These are phyloP conservation scores for Chaetoscypha palmicola DNA, from an alignment of 2,329 filamentous ascomycete species.

Conservation along the genomic window DNA sequence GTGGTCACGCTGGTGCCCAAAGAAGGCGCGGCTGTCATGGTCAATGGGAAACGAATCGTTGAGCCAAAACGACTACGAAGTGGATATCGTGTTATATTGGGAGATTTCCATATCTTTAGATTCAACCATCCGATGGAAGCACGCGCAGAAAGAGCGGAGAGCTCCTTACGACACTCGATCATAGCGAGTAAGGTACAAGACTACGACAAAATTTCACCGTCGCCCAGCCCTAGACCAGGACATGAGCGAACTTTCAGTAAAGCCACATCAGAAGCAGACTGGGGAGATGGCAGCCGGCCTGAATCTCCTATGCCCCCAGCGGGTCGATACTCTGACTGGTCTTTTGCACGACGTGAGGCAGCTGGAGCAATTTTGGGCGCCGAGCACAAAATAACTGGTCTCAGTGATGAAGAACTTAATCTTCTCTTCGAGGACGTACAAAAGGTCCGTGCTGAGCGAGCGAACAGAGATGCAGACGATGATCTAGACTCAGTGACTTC, in stretches of 20 bases:
- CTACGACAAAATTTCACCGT: constrained; percentile 52
- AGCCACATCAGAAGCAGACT: constrained; percentile 68
- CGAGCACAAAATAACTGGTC: constrained; percentile 82
- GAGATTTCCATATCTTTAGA: constrained; percentile 97
- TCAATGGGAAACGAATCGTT: constrained; percentile 85
- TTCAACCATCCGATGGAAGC: constrained; percentile 98
- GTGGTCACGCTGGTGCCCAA: constrained; percentile 84
- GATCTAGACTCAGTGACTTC: constrained; percentile 86
- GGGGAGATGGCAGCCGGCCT: constrained; percentile 63
- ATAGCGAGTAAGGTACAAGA: constrained; percentile 54
- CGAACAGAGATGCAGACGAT: constrained; percentile 73
- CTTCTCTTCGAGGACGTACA: constrained; percentile 91
- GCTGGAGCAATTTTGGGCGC: constrained; percentile 81
- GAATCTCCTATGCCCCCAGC: constrained; percentile 69
- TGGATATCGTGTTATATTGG: constrained; percentile 89
- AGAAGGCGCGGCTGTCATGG: constrained; percentile 95
- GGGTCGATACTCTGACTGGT: constrained; percentile 87
- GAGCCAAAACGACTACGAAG: constrained; percentile 82
- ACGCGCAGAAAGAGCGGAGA: constrained; percentile 83
- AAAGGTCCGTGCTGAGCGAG: constrained; percentile 70
- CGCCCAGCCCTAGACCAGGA: constrained; percentile 51
- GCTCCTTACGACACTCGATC: constrained; percentile 76
- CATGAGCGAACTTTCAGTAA: constrained; percentile 80
- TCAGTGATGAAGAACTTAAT: constrained; percentile 93
- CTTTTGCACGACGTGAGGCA: constrained; percentile 87